These are phyloP conservation scores for Colletotrichum sp. DNA, from an alignment of 2,329 filamentous ascomycete species.

Conservation along the genomic window DNA sequence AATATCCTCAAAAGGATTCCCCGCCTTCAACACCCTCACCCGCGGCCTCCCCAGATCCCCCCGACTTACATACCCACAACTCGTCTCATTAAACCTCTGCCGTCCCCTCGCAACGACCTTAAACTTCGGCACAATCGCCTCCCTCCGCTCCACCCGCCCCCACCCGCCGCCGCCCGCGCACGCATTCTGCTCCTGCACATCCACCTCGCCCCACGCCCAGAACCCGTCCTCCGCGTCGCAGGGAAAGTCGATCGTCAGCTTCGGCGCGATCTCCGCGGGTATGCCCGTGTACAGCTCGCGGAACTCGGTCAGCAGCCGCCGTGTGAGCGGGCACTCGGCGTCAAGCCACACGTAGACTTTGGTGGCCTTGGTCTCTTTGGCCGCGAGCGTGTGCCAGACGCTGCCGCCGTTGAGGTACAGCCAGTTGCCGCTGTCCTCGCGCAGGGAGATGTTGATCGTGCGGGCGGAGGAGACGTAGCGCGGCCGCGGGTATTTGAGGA, in stretches of 20 bases:
- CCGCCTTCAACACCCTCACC: not conserved
- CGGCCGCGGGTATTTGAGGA: not conserved
- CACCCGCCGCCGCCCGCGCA: too few species aligned
- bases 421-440: constrained; percentile 17
- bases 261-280: not conserved
- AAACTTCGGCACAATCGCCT: too few species aligned
- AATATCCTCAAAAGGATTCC: constrained; percentile 22
- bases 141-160: too few species aligned
- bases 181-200: too few species aligned
- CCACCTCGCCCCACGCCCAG: too few species aligned
- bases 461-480: not conserved
- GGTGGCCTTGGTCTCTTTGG: not conserved
- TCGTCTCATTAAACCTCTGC: constrained; percentile 13
- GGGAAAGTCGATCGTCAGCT: constrained; percentile 10
- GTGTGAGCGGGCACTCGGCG: constrained; percentile 18
- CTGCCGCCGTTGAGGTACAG: constrained; percentile 13
- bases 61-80: not conserved
- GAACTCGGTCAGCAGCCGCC: constrained; percentile 20
- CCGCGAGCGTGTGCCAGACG: constrained; percentile 9
- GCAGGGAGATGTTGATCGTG: constrained; percentile 19
- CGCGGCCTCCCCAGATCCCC: not conserved
- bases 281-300: constrained; percentile 4
- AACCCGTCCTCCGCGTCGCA: not conserved
- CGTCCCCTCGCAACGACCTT: not conserved
- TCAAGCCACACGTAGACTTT: constrained; percentile 20